Evolutionary conservation across 352 stramenopile species (phyloP).

Genomic region (Pythium insidiosum): DNA sequence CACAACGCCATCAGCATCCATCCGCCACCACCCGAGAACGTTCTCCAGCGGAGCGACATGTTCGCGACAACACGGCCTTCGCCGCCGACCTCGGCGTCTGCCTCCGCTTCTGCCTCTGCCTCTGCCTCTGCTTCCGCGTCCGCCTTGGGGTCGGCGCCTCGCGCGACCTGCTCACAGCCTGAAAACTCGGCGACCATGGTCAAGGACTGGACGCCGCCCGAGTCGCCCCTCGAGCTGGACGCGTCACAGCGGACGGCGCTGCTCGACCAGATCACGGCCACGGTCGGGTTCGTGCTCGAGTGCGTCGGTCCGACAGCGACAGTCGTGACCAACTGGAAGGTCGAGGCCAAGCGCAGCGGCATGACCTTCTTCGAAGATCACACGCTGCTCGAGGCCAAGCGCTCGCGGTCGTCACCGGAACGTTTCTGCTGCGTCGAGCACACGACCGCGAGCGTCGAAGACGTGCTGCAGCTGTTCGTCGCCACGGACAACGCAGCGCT

Average conservation of each 20-base stretch:
- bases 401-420: too few species aligned
- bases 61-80: too few species aligned
- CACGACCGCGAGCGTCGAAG: conserved; percentile 18
- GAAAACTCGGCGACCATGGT: too few species aligned
- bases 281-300: conserved; percentile 10
- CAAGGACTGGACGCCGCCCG: conserved; percentile 8
- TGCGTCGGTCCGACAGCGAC: conserved; percentile 4
- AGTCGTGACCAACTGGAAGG: conserved; percentile 11
- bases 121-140: too few species aligned
- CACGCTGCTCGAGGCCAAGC: conserved; percentile 6
- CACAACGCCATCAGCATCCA: too few species aligned
- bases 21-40: too few species aligned
- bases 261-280: conserved; percentile 4
- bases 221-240: conserved; percentile 1
- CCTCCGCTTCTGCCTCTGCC: too few species aligned
- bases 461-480: conserved; percentile 35
- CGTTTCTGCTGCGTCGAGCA: conserved; percentile 42
- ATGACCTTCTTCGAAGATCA: conserved; percentile 13
- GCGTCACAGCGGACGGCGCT: background rate
- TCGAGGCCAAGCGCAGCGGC: conserved; percentile 7
- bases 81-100: too few species aligned
- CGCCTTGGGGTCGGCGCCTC: too few species aligned
- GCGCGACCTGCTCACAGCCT: too few species aligned
- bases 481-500: conserved; percentile 20
- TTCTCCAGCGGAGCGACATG: too few species aligned